Evolutionary conservation across 2,329 filamentous ascomycete genomes (phyloP).

Genomic region (Diaporthe sp.): DNA sequence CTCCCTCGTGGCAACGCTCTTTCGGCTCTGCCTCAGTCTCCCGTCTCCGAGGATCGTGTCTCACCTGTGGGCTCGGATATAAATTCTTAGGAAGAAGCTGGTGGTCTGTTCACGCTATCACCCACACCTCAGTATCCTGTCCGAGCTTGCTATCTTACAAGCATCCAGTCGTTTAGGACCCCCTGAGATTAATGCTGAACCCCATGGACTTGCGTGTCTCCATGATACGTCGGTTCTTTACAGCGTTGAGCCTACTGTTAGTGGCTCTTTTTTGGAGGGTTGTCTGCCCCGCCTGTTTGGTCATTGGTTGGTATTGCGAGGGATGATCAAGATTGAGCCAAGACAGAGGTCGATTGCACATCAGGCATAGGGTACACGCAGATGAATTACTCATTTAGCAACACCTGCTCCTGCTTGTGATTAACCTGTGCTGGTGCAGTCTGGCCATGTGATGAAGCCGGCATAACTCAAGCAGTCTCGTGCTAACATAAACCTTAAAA

Average conservation of each 20-base stretch:
- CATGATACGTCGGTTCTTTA: neutral
- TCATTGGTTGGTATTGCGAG: conserved; percentile 7
- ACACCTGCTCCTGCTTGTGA: conserved; percentile 36
- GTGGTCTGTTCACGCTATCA: neutral
- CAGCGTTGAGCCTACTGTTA: neutral
- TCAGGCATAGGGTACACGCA: conserved; percentile 38
- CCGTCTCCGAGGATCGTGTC: neutral
- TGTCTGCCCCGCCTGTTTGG: neutral
- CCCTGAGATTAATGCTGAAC: neutral
- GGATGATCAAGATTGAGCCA: conserved; percentile 15
- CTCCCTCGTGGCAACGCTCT: neutral
- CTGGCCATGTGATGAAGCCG: neutral
- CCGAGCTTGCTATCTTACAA: neutral
- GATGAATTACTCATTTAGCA: conserved; percentile 36
- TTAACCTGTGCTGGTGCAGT: conserved; percentile 24
- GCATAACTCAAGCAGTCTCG: neutral
- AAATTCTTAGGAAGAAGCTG: neutral
- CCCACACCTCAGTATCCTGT: neutral
- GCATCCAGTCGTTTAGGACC: neutral
- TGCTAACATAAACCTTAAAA: neutral
- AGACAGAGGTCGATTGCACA: conserved; percentile 15
- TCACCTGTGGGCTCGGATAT: neutral
- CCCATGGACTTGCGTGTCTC: neutral
- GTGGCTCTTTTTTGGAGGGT: neutral
- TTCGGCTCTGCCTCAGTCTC: neutral